phyloP scores from a whole-genome alignment of 352 stramenopile species.

The Phytophthora idaei region DNA sequence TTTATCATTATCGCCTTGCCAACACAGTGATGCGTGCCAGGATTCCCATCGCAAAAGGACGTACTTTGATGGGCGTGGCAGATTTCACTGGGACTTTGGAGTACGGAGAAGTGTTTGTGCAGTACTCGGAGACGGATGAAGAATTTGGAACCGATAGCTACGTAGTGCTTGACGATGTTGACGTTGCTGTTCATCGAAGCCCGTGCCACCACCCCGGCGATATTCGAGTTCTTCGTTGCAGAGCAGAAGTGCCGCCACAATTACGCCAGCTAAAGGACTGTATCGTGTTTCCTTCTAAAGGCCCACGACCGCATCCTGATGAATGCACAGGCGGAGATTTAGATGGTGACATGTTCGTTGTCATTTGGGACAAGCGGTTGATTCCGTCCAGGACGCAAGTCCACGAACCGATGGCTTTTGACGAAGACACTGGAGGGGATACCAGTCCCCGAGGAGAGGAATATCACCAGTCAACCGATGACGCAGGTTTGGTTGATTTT shows the following conservation, averaged over 20 bases:
- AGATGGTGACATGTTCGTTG: slow-evolving; percentile 80
- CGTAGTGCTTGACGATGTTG: slow-evolving; percentile 41
- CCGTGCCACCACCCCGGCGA: slow-evolving; percentile 83
- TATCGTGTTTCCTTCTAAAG: slow-evolving; percentile 79
- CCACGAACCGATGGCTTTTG: slow-evolving; percentile 55
- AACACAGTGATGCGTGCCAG: slow-evolving; percentile 79
- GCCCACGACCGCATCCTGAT: slow-evolving; percentile 71
- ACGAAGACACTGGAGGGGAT: slow-evolving; percentile 27
- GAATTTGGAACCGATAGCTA: slow-evolving; percentile 20
- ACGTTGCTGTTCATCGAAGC: slow-evolving; percentile 76
- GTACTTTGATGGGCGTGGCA: slow-evolving; percentile 79
- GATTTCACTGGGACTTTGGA: slow-evolving; percentile 75
- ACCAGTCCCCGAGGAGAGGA: slow-evolving; percentile 21
- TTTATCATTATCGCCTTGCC: slow-evolving; percentile 71
- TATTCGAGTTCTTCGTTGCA: slow-evolving; percentile 67
- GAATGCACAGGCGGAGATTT: slow-evolving; percentile 85
- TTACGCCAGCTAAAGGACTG: slow-evolving; percentile 63
- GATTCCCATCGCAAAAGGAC: slow-evolving; percentile 71
- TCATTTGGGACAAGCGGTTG: slow-evolving; percentile 83
- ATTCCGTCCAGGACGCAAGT: slow-evolving; percentile 55
- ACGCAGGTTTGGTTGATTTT: slow-evolving; percentile 64
- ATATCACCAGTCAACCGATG: slow-evolving; percentile 43
- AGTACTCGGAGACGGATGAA: slow-evolving; percentile 62
- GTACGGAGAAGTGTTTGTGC: slow-evolving; percentile 82
- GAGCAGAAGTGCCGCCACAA: slow-evolving; percentile 47